These are phyloP conservation scores for Phytophthora chlamydospora DNA, from an alignment of 352 stramenopile genomes.

Conservation along the genomic window DNA sequence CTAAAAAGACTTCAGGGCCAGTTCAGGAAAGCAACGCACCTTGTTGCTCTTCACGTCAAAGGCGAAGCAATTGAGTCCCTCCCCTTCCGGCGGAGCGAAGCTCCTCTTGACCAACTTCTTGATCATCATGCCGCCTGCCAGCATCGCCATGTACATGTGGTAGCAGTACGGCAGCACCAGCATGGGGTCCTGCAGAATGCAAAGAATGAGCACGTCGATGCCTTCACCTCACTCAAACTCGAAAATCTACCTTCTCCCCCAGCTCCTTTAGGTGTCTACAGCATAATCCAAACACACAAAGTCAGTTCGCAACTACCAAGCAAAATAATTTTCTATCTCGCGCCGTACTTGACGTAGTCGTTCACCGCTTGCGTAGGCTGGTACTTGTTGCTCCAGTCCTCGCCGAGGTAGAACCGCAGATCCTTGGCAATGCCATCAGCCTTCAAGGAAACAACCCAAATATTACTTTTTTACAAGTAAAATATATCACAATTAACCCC, in stretches of 20 bases:
- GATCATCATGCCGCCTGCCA: conserved; percentile 68
- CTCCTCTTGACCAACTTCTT: conserved; percentile 70
- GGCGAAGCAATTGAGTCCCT: conserved; percentile 58
- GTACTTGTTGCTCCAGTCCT: conserved; percentile 66
- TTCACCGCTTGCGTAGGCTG: conserved; percentile 52
- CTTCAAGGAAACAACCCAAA: conserved; percentile 20
- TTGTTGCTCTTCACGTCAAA: conserved; percentile 62
- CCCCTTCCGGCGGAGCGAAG: conserved; percentile 47
- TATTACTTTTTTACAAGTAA: neutral
- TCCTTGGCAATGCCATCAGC: conserved; percentile 66
- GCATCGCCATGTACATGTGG: conserved; percentile 79
- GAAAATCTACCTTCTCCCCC: conserved; percentile 47
- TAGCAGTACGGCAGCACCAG: conserved; percentile 71
- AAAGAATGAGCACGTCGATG: too few species aligned
- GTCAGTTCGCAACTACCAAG: neutral
- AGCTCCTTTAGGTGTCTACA: conserved; percentile 61
- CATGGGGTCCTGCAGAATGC: conserved; percentile 57
- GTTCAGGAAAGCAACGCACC: conserved; percentile 13
- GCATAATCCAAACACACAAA: neutral
- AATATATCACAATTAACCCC: conserved; percentile 9
- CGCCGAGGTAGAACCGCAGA: conserved; percentile 61
- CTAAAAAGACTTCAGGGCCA: neutral
- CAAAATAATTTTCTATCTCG: neutral
- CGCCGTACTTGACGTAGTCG: conserved; percentile 58
- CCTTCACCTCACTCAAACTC: neutral